Conservation (phyloP, 169 alveolate species). For the Plasmodium relictum region DNA sequence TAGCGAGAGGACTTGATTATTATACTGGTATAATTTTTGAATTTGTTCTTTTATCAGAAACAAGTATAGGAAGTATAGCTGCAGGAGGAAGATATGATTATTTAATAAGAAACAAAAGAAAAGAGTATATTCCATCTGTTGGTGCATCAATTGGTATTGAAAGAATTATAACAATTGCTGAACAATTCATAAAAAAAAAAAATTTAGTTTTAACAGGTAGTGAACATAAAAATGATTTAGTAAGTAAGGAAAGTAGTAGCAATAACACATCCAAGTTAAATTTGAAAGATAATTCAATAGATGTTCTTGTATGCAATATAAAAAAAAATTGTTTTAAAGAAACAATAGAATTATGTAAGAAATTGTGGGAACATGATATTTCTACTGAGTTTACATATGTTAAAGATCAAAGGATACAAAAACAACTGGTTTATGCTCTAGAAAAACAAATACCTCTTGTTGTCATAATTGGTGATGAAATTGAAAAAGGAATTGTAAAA, state of each 20-base stretch:
- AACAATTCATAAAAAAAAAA: conserved; percentile 49
- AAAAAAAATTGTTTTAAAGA: conserved; percentile 73
- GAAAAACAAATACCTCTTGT: conserved; percentile 82
- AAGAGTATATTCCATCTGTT: conserved; percentile 94
- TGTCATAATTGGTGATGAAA: conserved; percentile 78
- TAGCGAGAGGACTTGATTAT: conserved; percentile 98
- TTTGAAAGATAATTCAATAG: conserved; percentile 83
- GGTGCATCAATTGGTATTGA: conserved; percentile 97
- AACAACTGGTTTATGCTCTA: conserved; percentile 91
- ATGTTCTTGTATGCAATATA: conserved; percentile 72
- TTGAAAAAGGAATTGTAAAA: conserved; percentile 66
- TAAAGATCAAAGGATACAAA: conserved; percentile 81
- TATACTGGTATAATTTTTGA: conserved; percentile 97
- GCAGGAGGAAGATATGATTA: conserved; percentile 98
- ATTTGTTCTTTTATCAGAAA: conserved; percentile 91
- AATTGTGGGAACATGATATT: conserved; percentile 82
- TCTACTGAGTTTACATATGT: conserved; percentile 81
- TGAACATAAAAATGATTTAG: conserved; percentile 2
- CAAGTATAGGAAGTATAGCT: conserved; percentile 95
- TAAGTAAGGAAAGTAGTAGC: not conserved
- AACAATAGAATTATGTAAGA: conserved; percentile 79
- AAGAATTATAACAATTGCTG: conserved; percentile 91
- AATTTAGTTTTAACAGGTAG: conserved; percentile 11
- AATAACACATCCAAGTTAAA: conserved; percentile 74
- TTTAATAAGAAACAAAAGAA: conserved; percentile 93